Evolutionary conservation across 208 protist species (phyloP), one percentile per base, ranked within the genome.

Genomic region (Crithidia acanthocephali): DNA sequence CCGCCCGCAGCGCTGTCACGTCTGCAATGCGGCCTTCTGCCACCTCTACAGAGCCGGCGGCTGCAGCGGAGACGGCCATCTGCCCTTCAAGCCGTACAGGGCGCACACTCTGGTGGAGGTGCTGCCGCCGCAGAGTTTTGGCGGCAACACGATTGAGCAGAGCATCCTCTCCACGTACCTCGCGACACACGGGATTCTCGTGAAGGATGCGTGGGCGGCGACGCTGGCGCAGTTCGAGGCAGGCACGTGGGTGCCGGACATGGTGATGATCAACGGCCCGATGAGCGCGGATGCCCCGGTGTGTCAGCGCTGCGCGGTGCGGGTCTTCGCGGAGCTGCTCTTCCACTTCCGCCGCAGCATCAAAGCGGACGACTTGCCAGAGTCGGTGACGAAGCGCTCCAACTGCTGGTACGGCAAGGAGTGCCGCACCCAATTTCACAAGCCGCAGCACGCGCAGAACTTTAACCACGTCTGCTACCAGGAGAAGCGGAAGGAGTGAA

Each of bases 371-470:
- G 75, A 89, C 5, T 65, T 98, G 40, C 84, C 89, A 4, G 76
- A 85, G 42, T 73, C 59, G 7, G 91, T 95, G 51, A 86, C 83
- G 0, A 23, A 60, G 28, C 74, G 92, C 35, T 79, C 87, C 2
- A 86, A 95, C 73, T 98, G 95, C 74, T 98, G 87, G 88, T 93
- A 97, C 55, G 95, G 95, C 6, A 65, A 82, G 20, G 77, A 94
- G 35, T 98, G 95, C 81, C 79, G 84, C 59, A 94, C 86, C 30
- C 91, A 97, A 62, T 90, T 84, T 30, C 83, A 93, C 74, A 94
- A 93, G n/a, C 44, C 28, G 20, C 72, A 81, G 27, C 95, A 98
- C 62, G 91, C 91, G 3, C 85, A 96, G 42, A 86, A 86, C 22
- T 96, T 84, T 42, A 97, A 95, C 50, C 95, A 98, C 72, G 85